Evolutionary conservation across 257 asterid species (phyloP), one percentile per base, ranked within the genome.

Genomic region (Przewalskia tangutica): DNA sequence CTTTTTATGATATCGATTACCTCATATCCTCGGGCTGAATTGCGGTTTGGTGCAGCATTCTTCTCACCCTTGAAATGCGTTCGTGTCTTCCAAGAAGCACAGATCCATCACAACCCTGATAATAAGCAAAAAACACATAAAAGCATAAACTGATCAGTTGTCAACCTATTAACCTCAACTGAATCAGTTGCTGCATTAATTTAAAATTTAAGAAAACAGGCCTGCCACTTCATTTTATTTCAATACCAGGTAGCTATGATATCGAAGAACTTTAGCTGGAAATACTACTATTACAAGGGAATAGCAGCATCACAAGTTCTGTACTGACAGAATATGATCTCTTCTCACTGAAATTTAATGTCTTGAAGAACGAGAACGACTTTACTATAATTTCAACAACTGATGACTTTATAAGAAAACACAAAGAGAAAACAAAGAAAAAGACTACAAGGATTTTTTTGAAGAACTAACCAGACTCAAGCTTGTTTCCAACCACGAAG

Each of bases 51-150:
- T 16, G 60, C 42, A 70, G 97, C 94, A 60, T 86, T 90, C 82
- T 94, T 92, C 87, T 92, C 97, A 14, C 97, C 96, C 76, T 88
- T 92, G 86, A 90, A 86, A 59, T 84, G n/a, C 86, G 2, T 80
- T 36, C 0, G 93, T 90, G 84, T 94, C 97, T 75, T 94, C n/a
- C 96, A 27, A 94, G 90, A 64, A 94, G 94, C 59, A 94, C 83
- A 0, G 98, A 94, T 50, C 90, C 98, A 84, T 92, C 97, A 87
- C 97, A 92, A 60, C 96, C 97, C 98, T 93, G 73, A 51, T 16
- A 54, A 17, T 64, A 81, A 85, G 50, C 80, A 53, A 53, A 79
- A 34, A 23, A 7, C 17, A 48, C 17, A 23, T 1, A 32, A 63
- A 73, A 67, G 32, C 76, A 38, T 38, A 66, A 66, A 66, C 4